Percentiles rank a stretch among this genome's conserved stretches.
Conservation (phyloP, 2,329 filamentous ascomycete species). For the Aspergillus transmontanensis region DNA sequence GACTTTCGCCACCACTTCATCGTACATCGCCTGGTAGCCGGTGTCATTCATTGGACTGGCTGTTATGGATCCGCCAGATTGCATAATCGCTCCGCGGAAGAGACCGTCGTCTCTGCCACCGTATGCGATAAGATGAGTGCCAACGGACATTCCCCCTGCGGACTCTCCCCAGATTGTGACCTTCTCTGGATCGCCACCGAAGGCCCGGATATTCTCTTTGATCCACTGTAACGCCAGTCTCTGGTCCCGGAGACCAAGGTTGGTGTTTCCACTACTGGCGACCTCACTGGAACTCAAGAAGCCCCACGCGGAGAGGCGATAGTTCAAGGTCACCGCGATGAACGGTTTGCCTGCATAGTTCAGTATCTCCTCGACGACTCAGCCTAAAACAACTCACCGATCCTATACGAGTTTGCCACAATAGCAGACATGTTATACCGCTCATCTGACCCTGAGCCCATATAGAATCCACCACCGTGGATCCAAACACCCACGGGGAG, state of each 20-base stretch:
- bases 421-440: slow-evolving; percentile 67
- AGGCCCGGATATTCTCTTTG: slow-evolving; percentile 39
- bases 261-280: slow-evolving; percentile 49
- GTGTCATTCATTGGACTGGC: slow-evolving; percentile 44
- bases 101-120: slow-evolving; percentile 57
- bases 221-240: slow-evolving; percentile 42
- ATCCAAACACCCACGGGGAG: slow-evolving; percentile 66
- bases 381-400: slow-evolving; percentile 31
- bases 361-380: neutral
- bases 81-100: slow-evolving; percentile 56
- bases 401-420: slow-evolving; percentile 55
- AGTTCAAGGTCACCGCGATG: slow-evolving; percentile 58
- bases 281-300: slow-evolving; percentile 54
- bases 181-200: slow-evolving; percentile 37
- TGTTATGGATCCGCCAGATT: slow-evolving; percentile 56
- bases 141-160: slow-evolving; percentile 55
- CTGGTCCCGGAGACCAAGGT: slow-evolving; percentile 56
- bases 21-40: slow-evolving; percentile 55
- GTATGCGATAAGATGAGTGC: slow-evolving; percentile 56
- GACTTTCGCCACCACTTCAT: slow-evolving; percentile 60
- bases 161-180: slow-evolving; percentile 59
- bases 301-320: slow-evolving; percentile 55
- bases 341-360: slow-evolving; percentile 48
- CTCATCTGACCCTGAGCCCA: slow-evolving; percentile 54
- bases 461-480: slow-evolving; percentile 58